phyloP scores from a whole-genome alignment of 139 green algal genomes.

The Micractinium conductrix region DNA sequence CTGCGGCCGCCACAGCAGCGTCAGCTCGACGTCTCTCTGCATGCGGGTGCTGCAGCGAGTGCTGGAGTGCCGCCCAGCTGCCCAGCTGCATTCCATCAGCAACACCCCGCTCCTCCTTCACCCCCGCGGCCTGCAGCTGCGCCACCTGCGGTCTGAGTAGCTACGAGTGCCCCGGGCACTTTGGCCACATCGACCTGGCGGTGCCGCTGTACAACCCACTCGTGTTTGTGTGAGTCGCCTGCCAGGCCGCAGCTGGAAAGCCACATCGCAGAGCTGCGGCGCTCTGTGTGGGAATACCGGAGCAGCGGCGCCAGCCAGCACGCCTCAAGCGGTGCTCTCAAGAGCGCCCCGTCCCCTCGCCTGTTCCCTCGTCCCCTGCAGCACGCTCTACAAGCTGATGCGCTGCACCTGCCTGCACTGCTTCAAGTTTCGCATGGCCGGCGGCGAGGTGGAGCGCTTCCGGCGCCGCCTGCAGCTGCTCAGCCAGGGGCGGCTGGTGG shows the following conservation, averaged over 20 bases:
- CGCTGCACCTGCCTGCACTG: constrained; percentile 90
- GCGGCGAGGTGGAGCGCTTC: constrained; percentile 63
- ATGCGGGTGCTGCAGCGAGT: not conserved
- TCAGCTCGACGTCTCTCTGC: not conserved
- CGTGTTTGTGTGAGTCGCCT: constrained; percentile 85
- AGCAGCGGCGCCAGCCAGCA: not conserved
- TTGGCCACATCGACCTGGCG: constrained; percentile 96
- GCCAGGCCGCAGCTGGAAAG: too few species aligned
- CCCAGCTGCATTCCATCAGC: too few species aligned
- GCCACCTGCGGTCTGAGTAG: constrained; percentile 83
- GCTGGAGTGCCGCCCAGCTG: not conserved
- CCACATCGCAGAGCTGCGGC: too few species aligned
- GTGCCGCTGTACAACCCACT: constrained; percentile 98
- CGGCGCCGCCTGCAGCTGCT: constrained; percentile 49
- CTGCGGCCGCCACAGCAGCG: too few species aligned
- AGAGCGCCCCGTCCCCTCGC: too few species aligned
- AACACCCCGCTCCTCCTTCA: too few species aligned
- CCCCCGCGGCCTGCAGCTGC: constrained; percentile 87
- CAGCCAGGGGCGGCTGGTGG: constrained; percentile 56
- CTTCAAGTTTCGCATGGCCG: constrained; percentile 85
- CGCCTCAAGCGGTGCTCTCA: not conserved
- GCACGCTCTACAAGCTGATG: constrained; percentile 89
- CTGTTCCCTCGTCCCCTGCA: constrained; percentile 36
- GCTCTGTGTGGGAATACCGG: too few species aligned
- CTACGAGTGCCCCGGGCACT: constrained; percentile 93